Base-by-base conservation (phyloP, 768 basidiomycete genomes). In the Mycena capillaripes region DNA sequence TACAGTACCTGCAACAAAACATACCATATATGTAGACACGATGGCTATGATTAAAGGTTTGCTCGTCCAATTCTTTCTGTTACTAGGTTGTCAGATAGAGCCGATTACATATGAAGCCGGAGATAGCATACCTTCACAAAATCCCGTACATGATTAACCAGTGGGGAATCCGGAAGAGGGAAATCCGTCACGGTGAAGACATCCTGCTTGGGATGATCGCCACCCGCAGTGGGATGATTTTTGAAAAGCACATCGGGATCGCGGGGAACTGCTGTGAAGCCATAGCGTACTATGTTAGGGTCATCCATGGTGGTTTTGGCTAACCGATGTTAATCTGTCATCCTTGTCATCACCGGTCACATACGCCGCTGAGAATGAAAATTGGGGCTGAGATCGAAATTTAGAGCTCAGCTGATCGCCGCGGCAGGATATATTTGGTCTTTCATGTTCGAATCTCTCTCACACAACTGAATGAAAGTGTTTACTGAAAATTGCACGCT, bases 191-290 rank as follows among this genome's bases (percentile, higher is more conserved):
- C 82, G 16, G 74, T 78, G 78, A 84, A 84, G 6, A 76, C 66
- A 65, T 85, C 86, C 63, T 86, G 84, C 74, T 87, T 82, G 29
- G 87, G 84, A 63, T 81, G 77, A 68, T 81, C 78, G 3, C 85
- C 84, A 58, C 79, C 81, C 29, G 85, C 84, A 16, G 86, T 86
- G 29, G 85, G 84, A 66, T 86, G 85, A 30, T 81, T 81, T 34
- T 82, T 81, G 76, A 89, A 86, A n/a, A 89, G 81, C 10, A 86
- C 79, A 21, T 86, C 86, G 11, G 87, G 86, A 74, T 88, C 84
- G 63, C 87, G 82, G 17, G 85, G 81, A 46, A 89, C 86, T 42
- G 87, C 83, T 4, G 84, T 85, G 71, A 86, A 89, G 16, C 88
- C 88, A 70, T 87, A 89, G 72, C 83, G 81, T 36, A 74, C 67